phyloP scores from a whole-genome alignment of 768 basidiomycete genomes.

The Sutorius australiensis region DNA sequence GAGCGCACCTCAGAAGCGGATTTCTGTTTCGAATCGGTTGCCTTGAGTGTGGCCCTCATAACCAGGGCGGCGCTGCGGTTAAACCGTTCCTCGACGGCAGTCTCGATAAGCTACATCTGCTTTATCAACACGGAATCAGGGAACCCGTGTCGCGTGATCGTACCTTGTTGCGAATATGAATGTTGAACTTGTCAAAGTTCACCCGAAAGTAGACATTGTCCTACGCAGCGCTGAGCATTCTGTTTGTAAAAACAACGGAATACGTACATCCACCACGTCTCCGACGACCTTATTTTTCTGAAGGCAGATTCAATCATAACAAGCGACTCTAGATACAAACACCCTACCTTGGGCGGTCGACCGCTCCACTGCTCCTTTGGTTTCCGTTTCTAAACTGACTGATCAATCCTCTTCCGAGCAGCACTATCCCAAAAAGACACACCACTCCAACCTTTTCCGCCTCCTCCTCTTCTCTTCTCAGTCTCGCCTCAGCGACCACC shows the following conservation, averaged over 20 bases:
- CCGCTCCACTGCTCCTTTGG: constrained; percentile 42
- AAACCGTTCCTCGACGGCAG: constrained; percentile 73
- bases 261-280: constrained; percentile 63
- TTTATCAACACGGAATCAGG: constrained; percentile 11
- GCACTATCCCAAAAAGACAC: constrained; percentile 25
- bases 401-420: constrained; percentile 14
- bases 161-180: constrained; percentile 85
- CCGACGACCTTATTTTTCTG: constrained; percentile 46
- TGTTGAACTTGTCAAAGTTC: constrained; percentile 84
- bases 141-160: constrained; percentile 16
- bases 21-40: constrained; percentile 62
- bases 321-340: neutral
- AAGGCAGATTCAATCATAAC: constrained; percentile 16
- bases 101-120: constrained; percentile 62
- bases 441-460: constrained; percentile 73
- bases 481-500: constrained; percentile 56
- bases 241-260: neutral
- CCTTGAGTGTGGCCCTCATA: constrained; percentile 65
- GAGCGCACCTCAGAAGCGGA: constrained; percentile 60
- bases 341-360: constrained; percentile 51
- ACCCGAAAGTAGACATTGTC: constrained; percentile 76
- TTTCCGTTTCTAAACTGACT: constrained; percentile 56
- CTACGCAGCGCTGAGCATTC: constrained; percentile 34
- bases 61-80: constrained; percentile 73
- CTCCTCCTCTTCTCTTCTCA: constrained; percentile 69